Percentiles rank a stretch among this genome's conserved stretches.
phyloP scores from a whole-genome alignment of 257 asterid species.

The Jacaranda copaia region DNA sequence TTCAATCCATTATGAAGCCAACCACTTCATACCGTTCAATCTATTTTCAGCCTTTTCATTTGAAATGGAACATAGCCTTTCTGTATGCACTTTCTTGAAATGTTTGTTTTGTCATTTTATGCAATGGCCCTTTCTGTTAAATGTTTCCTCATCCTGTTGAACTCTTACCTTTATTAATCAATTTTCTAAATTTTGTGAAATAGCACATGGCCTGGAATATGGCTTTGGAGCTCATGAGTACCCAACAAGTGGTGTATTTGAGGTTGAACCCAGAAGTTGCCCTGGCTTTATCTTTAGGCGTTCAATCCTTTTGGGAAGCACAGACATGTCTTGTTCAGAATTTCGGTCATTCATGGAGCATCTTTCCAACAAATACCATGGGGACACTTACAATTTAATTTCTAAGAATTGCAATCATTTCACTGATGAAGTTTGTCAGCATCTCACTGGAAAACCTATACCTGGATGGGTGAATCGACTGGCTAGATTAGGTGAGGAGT shows the following conservation, averaged over 20 bases:
- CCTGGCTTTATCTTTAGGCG: conserved; percentile 91
- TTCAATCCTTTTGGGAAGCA: conserved; percentile 78
- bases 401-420: conserved; percentile 95
- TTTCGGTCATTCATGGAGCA: conserved; percentile 81
- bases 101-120: conserved; percentile 11
- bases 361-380: conserved; percentile 74
- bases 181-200: conserved; percentile 32
- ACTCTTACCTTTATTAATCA: neutral
- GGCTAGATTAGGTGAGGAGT: conserved; percentile 78
- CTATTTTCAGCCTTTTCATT: conserved; percentile 6
- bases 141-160: conserved; percentile 12
- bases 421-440: conserved; percentile 78
- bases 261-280: conserved; percentile 91
- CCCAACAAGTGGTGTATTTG: conserved; percentile 87
- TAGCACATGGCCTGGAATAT: conserved; percentile 87
- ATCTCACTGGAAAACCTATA: conserved; percentile 76
- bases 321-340: conserved; percentile 77
- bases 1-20: conserved; percentile 13
- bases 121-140: conserved; percentile 5
- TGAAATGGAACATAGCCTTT: neutral
- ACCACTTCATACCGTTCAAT: conserved; percentile 7
- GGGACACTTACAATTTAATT: conserved; percentile 88
- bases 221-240: conserved; percentile 96
- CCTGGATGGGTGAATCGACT: conserved; percentile 97
- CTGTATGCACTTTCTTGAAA: conserved; percentile 9